phyloP scores from a whole-genome alignment of 495 filamentous ascomycete genomes.

The Symbiotaphrina buchneri region DNA sequence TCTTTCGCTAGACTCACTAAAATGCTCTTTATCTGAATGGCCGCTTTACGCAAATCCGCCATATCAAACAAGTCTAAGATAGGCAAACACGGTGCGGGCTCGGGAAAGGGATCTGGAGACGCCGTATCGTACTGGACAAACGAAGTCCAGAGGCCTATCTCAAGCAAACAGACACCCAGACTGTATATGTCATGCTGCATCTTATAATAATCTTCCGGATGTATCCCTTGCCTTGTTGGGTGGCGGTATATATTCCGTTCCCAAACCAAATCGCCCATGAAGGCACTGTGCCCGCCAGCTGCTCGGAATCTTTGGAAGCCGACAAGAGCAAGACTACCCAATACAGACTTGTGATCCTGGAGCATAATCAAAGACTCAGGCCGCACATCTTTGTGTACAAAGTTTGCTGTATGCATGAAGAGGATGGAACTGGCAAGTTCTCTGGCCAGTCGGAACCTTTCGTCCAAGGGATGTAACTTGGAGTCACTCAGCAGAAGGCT shows the following conservation, averaged over 20 bases:
- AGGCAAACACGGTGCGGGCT: background rate
- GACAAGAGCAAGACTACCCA: background rate
- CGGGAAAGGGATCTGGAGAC: too few species aligned
- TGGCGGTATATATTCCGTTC: conserved; percentile 5
- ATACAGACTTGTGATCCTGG: conserved; percentile 3
- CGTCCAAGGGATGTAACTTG: too few species aligned
- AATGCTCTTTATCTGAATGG: conserved; percentile 14
- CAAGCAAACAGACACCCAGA: conserved; percentile 16
- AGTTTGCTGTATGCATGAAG: conserved; percentile 16
- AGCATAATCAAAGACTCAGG: conserved; percentile 19
- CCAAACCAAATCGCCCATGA: background rate
- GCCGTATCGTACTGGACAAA: conserved; percentile 1
- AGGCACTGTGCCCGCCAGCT: background rate
- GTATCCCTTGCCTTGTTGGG: conserved; percentile 6
- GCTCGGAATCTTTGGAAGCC: conserved; percentile 1
- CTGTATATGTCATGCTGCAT: conserved; percentile 18
- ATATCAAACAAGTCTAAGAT: background rate
- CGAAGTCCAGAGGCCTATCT: conserved; percentile 15
- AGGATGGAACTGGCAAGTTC: conserved; percentile 15
- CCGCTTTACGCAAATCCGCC: conserved; percentile 1
- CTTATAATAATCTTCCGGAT: conserved; percentile 6
- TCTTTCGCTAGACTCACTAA: conserved; percentile 17
- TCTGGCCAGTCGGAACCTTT: conserved; percentile 13
- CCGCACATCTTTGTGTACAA: conserved; percentile 24
- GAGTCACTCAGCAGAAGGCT: conserved; percentile 3